Evolutionary conservation across 2,329 filamentous ascomycete genomes (phyloP).

Genomic region (Curvularia sp.): DNA sequence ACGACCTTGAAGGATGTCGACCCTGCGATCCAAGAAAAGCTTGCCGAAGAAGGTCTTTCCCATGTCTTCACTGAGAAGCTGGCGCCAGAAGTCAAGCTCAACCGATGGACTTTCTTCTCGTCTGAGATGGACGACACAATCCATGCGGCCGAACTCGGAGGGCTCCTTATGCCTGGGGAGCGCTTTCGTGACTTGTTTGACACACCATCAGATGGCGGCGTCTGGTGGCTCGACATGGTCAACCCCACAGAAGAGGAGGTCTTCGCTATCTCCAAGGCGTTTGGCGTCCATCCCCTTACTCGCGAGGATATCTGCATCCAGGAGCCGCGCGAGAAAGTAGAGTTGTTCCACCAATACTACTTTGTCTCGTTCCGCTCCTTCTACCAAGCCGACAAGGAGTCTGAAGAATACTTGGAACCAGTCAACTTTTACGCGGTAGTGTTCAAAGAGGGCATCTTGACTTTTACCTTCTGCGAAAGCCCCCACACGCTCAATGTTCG

Average conservation of each 20-base stretch:
- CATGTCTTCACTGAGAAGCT: constrained; percentile 46
- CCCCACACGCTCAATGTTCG: constrained; percentile 87
- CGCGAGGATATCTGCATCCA: constrained; percentile 96
- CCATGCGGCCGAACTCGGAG: constrained; percentile 86
- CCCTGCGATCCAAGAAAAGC: constrained; percentile 55
- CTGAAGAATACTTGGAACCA: constrained; percentile 85
- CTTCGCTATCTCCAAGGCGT: constrained; percentile 86
- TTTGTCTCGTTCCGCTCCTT: constrained; percentile 98
- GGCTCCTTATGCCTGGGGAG: constrained; percentile 87
- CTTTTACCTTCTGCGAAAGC: constrained; percentile 91
- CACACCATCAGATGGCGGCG: constrained; percentile 73
- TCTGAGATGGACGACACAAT: constrained; percentile 94
- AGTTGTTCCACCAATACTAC: constrained; percentile 96
- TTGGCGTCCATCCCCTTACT: constrained; percentile 93
- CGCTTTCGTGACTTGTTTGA: constrained; percentile 88
- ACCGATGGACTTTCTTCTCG: constrained; percentile 95
- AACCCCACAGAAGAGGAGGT: constrained; percentile 90
- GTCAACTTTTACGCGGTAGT: constrained; percentile 98
- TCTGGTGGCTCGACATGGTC: constrained; percentile 99
- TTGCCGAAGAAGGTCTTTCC: constrained; percentile 48
- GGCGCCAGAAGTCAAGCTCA: constrained; percentile 62
- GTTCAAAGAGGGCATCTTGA: constrained; percentile 92
- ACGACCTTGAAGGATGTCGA: constrained; percentile 40
- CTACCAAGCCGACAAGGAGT: constrained; percentile 78
- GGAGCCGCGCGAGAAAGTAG: constrained; percentile 97